Percentiles rank a stretch among this genome's conserved stretches.
Evolutionary conservation across 1,139 yeast genomes (phyloP).

Genomic region (Suhomyces panamericanus): DNA sequence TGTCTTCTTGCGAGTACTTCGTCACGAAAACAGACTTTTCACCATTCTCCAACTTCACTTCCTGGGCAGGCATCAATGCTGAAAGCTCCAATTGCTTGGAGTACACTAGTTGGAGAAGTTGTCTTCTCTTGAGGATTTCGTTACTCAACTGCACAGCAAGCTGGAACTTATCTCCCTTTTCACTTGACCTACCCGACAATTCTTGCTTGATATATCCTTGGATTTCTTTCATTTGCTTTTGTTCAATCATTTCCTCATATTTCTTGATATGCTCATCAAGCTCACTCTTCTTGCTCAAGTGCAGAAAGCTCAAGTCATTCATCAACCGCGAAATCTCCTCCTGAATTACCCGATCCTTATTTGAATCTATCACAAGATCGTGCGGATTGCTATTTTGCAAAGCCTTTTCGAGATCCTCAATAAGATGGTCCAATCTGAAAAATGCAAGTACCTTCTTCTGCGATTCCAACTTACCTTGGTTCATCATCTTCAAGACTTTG

Average conservation of each 20-base stretch:
- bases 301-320: slow-evolving; percentile 44
- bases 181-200: not conserved
- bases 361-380: slow-evolving; percentile 24
- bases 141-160: slow-evolving; percentile 24
- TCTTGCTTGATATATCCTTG: slow-evolving; percentile 6
- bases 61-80: not conserved
- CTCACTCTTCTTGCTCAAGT: slow-evolving; percentile 36
- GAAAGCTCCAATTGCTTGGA: slow-evolving; percentile 25
- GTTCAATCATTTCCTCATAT: slow-evolving; percentile 21
- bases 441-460: slow-evolving; percentile 37
- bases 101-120: slow-evolving; percentile 21
- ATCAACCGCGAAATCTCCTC: slow-evolving; percentile 44
- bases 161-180: slow-evolving; percentile 17
- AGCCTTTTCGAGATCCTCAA: slow-evolving; percentile 24
- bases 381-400: slow-evolving; percentile 17
- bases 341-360: slow-evolving; percentile 38
- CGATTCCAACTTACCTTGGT: slow-evolving; percentile 32
- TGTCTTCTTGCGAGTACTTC: slow-evolving; percentile 35
- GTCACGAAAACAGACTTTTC: slow-evolving; percentile 22
- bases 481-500: slow-evolving; percentile 28
- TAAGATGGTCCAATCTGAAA: slow-evolving; percentile 42
- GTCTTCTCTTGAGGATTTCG: slow-evolving; percentile 25
- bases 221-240: slow-evolving; percentile 13
- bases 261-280: slow-evolving; percentile 20
- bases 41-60: slow-evolving; percentile 2